Conservation (phyloP, 768 basidiomycete species). For the Amyloporia xantha region DNA sequence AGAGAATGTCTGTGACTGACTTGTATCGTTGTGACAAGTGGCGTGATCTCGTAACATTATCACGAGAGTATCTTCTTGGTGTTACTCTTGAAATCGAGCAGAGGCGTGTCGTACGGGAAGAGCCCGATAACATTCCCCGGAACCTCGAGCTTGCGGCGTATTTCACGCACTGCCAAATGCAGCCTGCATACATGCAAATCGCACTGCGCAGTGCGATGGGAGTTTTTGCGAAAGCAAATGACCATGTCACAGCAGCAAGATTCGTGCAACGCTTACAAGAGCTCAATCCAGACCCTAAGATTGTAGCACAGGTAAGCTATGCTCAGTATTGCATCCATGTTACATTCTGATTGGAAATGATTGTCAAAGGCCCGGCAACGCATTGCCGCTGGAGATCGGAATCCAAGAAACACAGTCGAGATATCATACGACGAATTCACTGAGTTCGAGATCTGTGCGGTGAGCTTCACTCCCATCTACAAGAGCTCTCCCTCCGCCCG, state of each 20-base stretch:
- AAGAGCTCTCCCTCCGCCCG: constrained; percentile 78
- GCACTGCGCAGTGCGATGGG: constrained; percentile 89
- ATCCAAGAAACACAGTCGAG: constrained; percentile 90
- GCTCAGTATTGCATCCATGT: not conserved
- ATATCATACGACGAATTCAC: constrained; percentile 92
- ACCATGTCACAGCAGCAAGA: constrained; percentile 87
- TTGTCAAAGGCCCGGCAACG: constrained; percentile 75
- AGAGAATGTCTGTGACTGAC: constrained; percentile 1
- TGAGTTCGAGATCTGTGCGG: constrained; percentile 91
- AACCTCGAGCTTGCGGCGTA: constrained; percentile 94
- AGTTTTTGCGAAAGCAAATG: constrained; percentile 86
- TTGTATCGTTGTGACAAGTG: constrained; percentile 47
- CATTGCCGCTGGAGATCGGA: constrained; percentile 88
- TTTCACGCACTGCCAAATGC: constrained; percentile 92
- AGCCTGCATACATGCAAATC: constrained; percentile 84
- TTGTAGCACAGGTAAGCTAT: constrained; percentile 66
- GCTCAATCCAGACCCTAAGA: constrained; percentile 82
- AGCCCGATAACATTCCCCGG: constrained; percentile 77
- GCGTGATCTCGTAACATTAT: constrained; percentile 76
- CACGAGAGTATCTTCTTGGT: constrained; percentile 90
- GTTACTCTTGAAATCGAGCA: constrained; percentile 91
- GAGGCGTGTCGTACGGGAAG: constrained; percentile 69
- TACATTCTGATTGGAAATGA: not conserved
- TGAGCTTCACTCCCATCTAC: constrained; percentile 88
- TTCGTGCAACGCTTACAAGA: constrained; percentile 88